Percentiles rank a stretch among this genome's conserved stretches.
phyloP scores from a whole-genome alignment of 2,329 filamentous ascomycete genomes.

The Pestalotiopsis sp. region DNA sequence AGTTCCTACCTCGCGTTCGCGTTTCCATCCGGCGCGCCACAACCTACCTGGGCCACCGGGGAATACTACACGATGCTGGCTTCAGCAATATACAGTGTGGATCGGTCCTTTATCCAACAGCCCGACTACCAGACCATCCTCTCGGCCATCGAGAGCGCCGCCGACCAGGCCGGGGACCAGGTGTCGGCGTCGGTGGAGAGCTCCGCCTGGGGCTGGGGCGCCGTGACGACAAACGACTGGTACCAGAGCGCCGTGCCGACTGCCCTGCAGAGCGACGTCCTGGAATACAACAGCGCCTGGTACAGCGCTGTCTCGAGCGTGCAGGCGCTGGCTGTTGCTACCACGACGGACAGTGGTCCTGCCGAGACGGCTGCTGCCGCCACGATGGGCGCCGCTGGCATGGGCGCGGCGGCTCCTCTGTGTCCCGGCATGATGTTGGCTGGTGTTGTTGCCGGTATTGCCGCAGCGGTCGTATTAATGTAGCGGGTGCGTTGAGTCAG shows the following conservation, averaged over 20 bases:
- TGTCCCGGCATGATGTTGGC: not conserved
- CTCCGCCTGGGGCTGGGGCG: conserved; percentile 17
- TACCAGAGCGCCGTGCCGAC: conserved; percentile 15
- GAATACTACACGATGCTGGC: conserved; percentile 18
- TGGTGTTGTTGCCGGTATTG: not conserved
- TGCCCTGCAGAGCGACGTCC: conserved; percentile 14
- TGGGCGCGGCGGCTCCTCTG: conserved; percentile 3
- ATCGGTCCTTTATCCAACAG: conserved; percentile 17
- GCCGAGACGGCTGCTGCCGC: conserved; percentile 13
- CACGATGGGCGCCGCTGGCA: conserved; percentile 13
- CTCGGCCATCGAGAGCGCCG: conserved; percentile 17
- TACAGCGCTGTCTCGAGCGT: conserved; percentile 15
- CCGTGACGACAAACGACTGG: conserved; percentile 18
- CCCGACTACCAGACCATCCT: conserved; percentile 19
- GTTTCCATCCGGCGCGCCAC: conserved; percentile 7
- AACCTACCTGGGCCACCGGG: conserved; percentile 21
- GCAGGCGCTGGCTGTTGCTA: conserved; percentile 15
- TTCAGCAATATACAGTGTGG: conserved; percentile 17
- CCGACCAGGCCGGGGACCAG: conserved; percentile 12
- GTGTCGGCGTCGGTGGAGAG: conserved; percentile 14
- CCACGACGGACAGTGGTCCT: conserved; percentile 11
- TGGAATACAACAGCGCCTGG: conserved; percentile 15
- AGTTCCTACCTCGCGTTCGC: conserved; percentile 10
- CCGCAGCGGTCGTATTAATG: not conserved
- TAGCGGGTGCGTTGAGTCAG: not conserved